Evolutionary conservation across 805 yeast species (phyloP), one percentile per base, ranked within the genome.

Genomic region (Komagataella ulmi): DNA sequence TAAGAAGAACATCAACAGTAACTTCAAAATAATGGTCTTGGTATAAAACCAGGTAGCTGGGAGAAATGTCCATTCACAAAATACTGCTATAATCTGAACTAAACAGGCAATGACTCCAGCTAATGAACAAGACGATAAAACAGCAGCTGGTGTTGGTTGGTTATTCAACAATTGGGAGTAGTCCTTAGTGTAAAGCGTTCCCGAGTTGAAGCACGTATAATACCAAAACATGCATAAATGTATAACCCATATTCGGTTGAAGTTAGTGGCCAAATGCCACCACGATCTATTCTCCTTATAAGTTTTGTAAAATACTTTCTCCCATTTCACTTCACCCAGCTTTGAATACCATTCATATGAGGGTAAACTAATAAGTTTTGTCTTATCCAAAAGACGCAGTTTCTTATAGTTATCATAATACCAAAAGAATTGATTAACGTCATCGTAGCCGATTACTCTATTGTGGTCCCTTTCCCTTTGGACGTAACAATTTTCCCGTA

Each of bases 401-500:
- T 62, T 60, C 17, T 57, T 50, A 3, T 76, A 55, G 14, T 72
- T 70, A 48, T 66, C 58, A 2, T 65, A 62, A 53, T 68, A 69
- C 81, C 81, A 77, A 53, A 77, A 77, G 17, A 71, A 63, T 55
- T 74, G 81, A 56, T 77, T 76, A 44, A 75, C 61, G 56, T 77
- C 81, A 58, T 77, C 81, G 57, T 84, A 65, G 55, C 86, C 76
- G 64, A 81, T 61, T 62, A 81, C 71, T 57, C 76, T 63, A 64
- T 73, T 63, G 71, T 81, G 93, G 67, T 88, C 93, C 58, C 75
- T 75, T 59, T 81, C 89, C 54, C 81, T 78, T 65, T 81, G 78
- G 44, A 74, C 72, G 67, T 75, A 79, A 51, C 68, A 69, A 3
- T 83, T 87, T 48, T 79, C 77, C 18, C 56, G 57, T 52, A 62